Conservation (phyloP, 192 early-diverging fungal species). For the Pilaira anomala region DNA sequence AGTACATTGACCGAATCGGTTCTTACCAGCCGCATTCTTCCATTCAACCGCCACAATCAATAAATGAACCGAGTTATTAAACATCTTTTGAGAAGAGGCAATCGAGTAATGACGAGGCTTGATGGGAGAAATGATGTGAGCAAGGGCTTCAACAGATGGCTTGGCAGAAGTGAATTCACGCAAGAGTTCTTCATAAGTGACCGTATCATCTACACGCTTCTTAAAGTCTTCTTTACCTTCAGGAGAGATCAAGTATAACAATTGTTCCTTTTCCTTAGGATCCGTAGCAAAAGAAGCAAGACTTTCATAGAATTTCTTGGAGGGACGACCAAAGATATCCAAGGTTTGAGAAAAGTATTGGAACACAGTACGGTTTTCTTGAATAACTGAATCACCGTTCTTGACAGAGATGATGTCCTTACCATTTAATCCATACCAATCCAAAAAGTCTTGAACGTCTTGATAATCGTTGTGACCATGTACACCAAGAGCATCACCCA, state of each 20-base stretch:
- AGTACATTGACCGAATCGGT: constrained; percentile 86
- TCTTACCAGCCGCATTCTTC: constrained; percentile 62
- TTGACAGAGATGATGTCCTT: constrained; percentile 57
- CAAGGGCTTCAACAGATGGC: constrained; percentile 68
- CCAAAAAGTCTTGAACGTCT: constrained; percentile 72
- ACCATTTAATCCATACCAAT: constrained; percentile 67
- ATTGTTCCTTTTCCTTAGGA: constrained; percentile 60
- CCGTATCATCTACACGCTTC: constrained; percentile 75
- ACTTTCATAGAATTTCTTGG: constrained; percentile 89
- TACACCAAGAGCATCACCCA: constrained; percentile 93
- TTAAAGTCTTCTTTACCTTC: constrained; percentile 80
- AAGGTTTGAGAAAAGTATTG: constrained; percentile 81
- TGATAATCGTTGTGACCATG: constrained; percentile 81
- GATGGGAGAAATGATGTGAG: constrained; percentile 75
- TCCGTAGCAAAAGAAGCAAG: constrained; percentile 73
- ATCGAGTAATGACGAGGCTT: constrained; percentile 99
- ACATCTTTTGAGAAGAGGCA: constrained; percentile 84
- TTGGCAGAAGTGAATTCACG: constrained; percentile 81
- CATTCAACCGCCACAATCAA: constrained; percentile 92
- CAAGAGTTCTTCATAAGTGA: constrained; percentile 85
- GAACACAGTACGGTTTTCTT: constrained; percentile 70
- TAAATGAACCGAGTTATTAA: constrained; percentile 86
- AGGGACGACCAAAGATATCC: constrained; percentile 92
- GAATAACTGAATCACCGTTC: constrained; percentile 52
- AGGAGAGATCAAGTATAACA: constrained; percentile 61